Base-by-base conservation (phyloP, 257 asterid genomes). In the Solanum ossicruentum region DNA sequence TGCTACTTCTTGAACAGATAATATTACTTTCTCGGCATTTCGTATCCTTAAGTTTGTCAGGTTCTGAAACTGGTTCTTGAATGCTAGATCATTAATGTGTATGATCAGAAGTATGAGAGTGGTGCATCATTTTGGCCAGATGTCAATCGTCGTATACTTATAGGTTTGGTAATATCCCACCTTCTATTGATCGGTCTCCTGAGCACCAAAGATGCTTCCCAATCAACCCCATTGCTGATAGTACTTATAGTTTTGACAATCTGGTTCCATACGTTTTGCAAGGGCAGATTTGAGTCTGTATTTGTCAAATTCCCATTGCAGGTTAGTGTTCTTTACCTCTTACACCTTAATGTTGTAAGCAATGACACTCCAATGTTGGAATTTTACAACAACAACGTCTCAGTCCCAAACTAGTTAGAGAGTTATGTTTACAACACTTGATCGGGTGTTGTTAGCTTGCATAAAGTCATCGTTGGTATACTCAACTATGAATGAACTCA, bases 201-300 rank as follows among this genome's bases (percentile, higher is more conserved):
- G 84, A 78, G 84, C 85, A 93, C 99, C 71, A 94, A 85, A 85
- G 41, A 54, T 45, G 93, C 92, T 85, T 88, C 88, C 18, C 86
- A 88, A 81, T 88, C 97, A 84, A 92, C 95, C 28, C 97, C 98
- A 39, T 23, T 91, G 78, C 81, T 95, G 49, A 82, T 95, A 10
- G 90, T 88, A 15, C 99, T 94, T 58, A 89, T 94, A 47, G 84
- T 94, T 81, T 81, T 95, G 87, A 94, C 98, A 81, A 83, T 95
- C 85, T 94, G 95, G 94, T 95, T 95, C 87, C 93, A 94, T 88
- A 77, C 2, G 11, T 89, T 90, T 23, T 94, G 98, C 92, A 92
- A 91, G 88, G 94, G 91, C 18, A 91, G 97, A 10, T 95, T 92
- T 36, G 95, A 93, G 90, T 85, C 99, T 1, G 97, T 92, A n/a